Evolutionary conservation across 129 eudicot species (phyloP), one percentile per base, ranked within the genome.

Genomic region (Silybum marianum): DNA sequence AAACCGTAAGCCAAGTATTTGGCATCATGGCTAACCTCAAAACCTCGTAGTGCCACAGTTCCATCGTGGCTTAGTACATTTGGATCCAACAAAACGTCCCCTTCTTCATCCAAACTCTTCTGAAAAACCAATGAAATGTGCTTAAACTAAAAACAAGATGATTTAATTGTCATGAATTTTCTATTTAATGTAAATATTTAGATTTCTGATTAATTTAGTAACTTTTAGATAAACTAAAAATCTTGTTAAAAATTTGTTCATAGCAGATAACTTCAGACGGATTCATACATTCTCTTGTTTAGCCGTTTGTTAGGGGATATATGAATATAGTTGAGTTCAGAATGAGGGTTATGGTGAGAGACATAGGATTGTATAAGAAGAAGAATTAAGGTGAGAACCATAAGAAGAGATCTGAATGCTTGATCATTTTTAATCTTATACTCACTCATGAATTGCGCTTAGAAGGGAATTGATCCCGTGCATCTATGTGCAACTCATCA

Each of bases 61-160:
- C 97, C 99, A 81, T 95, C 99, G 54, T 91, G 84, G 83, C 98
- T 95, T 66, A 95, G 86, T 26, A 71, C 88, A 86, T 95, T 95
- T 9, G 98, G 99, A 81, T 95, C 98, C 19, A 95, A 90, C 88
- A 95, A 84, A 66, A 93, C 87, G 78, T 88, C 89, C 34, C 95
- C 88, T 63, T 89, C 85, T 40, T 90, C 97, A 87, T 92, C 92
- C 85, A 92, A 86, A 78, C 93, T 86, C 86, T 93, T 90, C 99
- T 95, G 82, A 69, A 88, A 48, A 36, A 6, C 13, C 6, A 9
- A 69, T 14, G 23, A 70, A 24, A 34, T 70, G 46, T 58, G 66
- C 9, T 18, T 58, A 5, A 58, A 76, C 14, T 26, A 58, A 14
- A 48, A 66, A 22, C 13, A 9, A 24, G 6, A 68, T 30, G n/a